These are phyloP conservation scores for Xylaria sp. DNA, from an alignment of 2,329 filamentous ascomycete genomes.

Conservation along the genomic window DNA sequence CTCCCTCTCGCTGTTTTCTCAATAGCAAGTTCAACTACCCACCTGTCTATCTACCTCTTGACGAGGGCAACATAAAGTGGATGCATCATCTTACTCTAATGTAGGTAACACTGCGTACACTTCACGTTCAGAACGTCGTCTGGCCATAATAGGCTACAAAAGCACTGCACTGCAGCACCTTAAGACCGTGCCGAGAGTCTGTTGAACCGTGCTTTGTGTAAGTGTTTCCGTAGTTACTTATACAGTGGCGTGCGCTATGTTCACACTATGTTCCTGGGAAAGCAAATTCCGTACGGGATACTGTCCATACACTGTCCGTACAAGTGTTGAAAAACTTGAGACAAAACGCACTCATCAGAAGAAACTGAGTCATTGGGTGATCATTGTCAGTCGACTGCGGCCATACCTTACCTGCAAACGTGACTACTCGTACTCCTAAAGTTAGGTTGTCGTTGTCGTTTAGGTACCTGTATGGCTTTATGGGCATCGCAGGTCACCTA, in stretches of 20 bases:
- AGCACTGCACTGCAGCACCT: slow-evolving; percentile 3
- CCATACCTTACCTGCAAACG: background rate
- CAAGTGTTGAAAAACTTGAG: background rate
- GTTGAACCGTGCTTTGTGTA: background rate
- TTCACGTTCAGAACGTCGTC: background rate
- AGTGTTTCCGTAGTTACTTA: background rate
- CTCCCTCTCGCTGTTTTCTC: too few species aligned
- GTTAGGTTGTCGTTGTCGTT: background rate
- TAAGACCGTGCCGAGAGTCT: background rate
- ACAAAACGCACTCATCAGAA: slow-evolving; percentile 9
- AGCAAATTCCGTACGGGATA: background rate
- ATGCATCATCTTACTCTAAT: background rate
- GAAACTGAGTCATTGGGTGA: slow-evolving; percentile 33
- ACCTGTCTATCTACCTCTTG: background rate
- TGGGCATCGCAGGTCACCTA: too few species aligned
- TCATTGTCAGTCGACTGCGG: slow-evolving; percentile 26
- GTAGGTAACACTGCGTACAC: background rate
- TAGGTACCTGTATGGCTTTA: too few species aligned
- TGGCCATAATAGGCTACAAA: too few species aligned
- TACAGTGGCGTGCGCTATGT: background rate
- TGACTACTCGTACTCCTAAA: background rate
- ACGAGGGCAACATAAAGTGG: background rate
- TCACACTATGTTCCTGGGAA: background rate
- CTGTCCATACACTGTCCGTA: background rate
- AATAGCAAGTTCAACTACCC: background rate